These are phyloP conservation scores for Botryosphaeria dothidea DNA, from an alignment of 2,329 filamentous ascomycete species.

Conservation along the genomic window DNA sequence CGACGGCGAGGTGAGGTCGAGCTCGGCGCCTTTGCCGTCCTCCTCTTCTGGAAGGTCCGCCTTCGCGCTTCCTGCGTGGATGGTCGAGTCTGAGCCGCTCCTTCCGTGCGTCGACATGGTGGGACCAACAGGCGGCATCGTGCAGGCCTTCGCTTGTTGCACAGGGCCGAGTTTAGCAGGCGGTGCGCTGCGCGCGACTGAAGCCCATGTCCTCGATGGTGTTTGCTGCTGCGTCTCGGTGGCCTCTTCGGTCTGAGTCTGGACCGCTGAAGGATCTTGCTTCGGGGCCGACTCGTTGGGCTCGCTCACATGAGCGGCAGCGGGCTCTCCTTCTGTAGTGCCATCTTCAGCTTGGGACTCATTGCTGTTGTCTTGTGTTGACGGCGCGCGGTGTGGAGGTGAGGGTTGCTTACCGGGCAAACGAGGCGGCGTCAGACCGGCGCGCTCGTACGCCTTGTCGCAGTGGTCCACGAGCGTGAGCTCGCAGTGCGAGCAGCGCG, in stretches of 20 bases:
- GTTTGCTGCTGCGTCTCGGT: not conserved
- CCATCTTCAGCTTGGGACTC: too few species aligned
- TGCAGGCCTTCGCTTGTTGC: not conserved
- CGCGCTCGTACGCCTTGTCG: constrained; percentile 20
- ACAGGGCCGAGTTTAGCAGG: not conserved
- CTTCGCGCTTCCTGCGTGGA: not conserved
- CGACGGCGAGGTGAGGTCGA: not conserved
- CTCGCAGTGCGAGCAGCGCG: constrained; percentile 34
- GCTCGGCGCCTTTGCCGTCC: not conserved
- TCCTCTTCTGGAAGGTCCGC: not conserved
- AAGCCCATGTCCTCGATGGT: not conserved
- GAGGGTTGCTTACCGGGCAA: not conserved
- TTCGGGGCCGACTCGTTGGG: not conserved
- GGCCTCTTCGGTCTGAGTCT: not conserved
- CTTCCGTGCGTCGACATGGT: not conserved
- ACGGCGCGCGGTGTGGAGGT: not conserved
- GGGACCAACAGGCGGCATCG: too few species aligned
- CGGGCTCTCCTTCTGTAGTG: not conserved
- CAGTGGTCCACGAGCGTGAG: constrained; percentile 34
- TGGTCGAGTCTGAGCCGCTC: not conserved
- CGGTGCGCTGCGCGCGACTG: not conserved
- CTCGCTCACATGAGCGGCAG: not conserved
- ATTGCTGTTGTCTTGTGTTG: not conserved
- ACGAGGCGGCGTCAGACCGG: not conserved
- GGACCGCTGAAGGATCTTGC: not conserved